A percentile compares a stretch with the other conserved stretches of the same genome.
Conservation (phyloP, 1,284 basidiomycete genomes). For the Moesziomyces parantarcticus region DNA sequence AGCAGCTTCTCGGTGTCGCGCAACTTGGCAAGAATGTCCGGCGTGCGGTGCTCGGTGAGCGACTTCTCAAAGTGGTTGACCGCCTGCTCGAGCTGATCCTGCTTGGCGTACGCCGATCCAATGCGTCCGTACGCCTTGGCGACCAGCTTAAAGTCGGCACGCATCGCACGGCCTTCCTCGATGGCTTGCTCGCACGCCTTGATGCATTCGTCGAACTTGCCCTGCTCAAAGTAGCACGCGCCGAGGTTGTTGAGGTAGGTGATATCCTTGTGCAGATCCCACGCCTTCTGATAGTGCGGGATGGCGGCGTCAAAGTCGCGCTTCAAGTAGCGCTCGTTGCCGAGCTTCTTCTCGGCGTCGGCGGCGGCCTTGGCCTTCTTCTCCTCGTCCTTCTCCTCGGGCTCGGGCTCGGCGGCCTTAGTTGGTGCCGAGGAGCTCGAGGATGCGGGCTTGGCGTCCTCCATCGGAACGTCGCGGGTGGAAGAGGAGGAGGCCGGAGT, state of each 20-base stretch:
- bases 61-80: conserved; percentile 72
- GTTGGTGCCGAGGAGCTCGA: not conserved
- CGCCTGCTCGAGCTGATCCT: conserved; percentile 80
- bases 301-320: conserved; percentile 71
- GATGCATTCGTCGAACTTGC: conserved; percentile 88
- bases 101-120: conserved; percentile 85
- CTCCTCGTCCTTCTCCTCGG: conserved; percentile 50
- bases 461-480: conserved; percentile 41
- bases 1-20: conserved; percentile 78
- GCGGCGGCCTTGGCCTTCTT: conserved; percentile 57
- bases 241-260: conserved; percentile 77
- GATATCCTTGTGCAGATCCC: conserved; percentile 93
- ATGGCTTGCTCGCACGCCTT: conserved; percentile 93
- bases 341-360: conserved; percentile 71
- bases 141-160: conserved; percentile 73
- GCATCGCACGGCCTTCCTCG: conserved; percentile 82
- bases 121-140: conserved; percentile 86
- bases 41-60: conserved; percentile 94
- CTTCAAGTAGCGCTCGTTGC: conserved; percentile 86
- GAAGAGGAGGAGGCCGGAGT: conserved; percentile 31
- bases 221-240: conserved; percentile 94
- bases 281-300: conserved; percentile 76
- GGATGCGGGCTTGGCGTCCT: conserved; percentile 14
- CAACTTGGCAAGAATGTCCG: conserved; percentile 90
- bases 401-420: conserved; percentile 4